A percentile compares a stretch with the other conserved stretches of the same genome.
Evolutionary conservation across 2,329 filamentous ascomycete species (phyloP).

Genomic region (Aspergillus carbonarius): DNA sequence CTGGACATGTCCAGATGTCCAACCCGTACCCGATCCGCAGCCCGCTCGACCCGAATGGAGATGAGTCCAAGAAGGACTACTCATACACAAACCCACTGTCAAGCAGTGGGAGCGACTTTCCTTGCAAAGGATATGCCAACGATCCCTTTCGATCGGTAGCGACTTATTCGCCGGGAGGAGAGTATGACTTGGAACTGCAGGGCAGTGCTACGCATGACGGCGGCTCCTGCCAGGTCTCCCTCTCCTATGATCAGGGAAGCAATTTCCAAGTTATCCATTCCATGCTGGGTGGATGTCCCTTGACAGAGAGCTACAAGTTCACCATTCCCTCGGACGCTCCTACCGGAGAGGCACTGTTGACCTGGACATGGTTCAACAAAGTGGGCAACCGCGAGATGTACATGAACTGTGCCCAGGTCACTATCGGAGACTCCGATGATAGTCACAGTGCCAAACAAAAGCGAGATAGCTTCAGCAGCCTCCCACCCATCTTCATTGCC

Average conservation of each 20-base stretch:
- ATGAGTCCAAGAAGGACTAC: slow-evolving; percentile 60
- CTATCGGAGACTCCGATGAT: slow-evolving; percentile 46
- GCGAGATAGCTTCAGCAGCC: slow-evolving; percentile 36
- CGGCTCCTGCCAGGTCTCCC: slow-evolving; percentile 72
- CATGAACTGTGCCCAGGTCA: slow-evolving; percentile 77
- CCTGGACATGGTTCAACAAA: slow-evolving; percentile 77
- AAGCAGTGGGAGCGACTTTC: slow-evolving; percentile 62
- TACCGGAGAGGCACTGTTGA: slow-evolving; percentile 62
- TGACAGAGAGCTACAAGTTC: slow-evolving; percentile 61
- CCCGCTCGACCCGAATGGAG: slow-evolving; percentile 48
- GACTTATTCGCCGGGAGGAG: slow-evolving; percentile 61
- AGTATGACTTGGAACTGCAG: slow-evolving; percentile 63
- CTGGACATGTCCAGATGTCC: slow-evolving; percentile 57
- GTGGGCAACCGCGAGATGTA: slow-evolving; percentile 81
- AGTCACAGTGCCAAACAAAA: slow-evolving; percentile 4
- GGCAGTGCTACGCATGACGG: slow-evolving; percentile 66
- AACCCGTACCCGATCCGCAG: slow-evolving; percentile 55
- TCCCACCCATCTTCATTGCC: slow-evolving; percentile 69
- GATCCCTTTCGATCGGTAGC: slow-evolving; percentile 57
- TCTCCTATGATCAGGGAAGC: slow-evolving; percentile 70
- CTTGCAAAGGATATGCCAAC: slow-evolving; percentile 69
- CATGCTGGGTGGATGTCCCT: slow-evolving; percentile 59
- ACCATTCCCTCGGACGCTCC: slow-evolving; percentile 64
- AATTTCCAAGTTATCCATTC: slow-evolving; percentile 69
- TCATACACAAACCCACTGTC: slow-evolving; percentile 68